Evolutionary conservation across 148 eudicot species (phyloP), one percentile per base, ranked within the genome.

Genomic region (Suaeda aralocaspica): DNA sequence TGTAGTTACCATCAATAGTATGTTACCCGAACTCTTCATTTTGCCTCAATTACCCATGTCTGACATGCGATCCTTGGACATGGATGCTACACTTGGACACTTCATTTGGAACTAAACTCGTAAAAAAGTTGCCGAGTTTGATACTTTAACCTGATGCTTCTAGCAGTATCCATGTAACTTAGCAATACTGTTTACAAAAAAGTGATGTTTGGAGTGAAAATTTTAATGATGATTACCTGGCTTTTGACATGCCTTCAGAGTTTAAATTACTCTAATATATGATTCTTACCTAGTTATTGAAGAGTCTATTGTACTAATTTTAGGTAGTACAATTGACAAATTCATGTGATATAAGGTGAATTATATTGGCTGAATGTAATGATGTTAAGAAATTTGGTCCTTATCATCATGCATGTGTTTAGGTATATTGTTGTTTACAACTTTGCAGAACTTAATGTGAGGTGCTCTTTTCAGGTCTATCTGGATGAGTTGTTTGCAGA

Each of bases 401-500:
- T 21, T 1, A 22, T 22, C 41, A 36, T 36, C 41, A 36, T 36
- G 8, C 41, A 8, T n/a, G 41, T 3, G 41, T 8, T 36, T 36
- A 36, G 4, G 41, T 36, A 41, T 33, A 30, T 50, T 49, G 1
- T 59, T 51, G 59, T 69, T 58, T 58, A 36, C 25, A 74, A 51
- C 51, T 64, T 31, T 68, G 72, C 56, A 31, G 13, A 45, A 52
- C 44, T 46, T 72, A 66, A 28, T 62, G 6, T 24, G 16, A 52
- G 48, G 22, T 72, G 71, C 67, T 61, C 26, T 64, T 39, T 80
- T 22, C 85, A 92, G 98, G 94, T 90, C 36, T 84, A 86, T 76
- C 49, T 85, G 39, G 96, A 90, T 78, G 98, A 92, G 77, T 80
- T 90, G 66, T 72, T 74, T 76, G 70, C 73, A 25, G 77, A 82